A percentile compares a stretch with the other conserved stretches of the same genome.
These are phyloP conservation scores for Artemisia argyi DNA, from an alignment of 129 eudicot genomes.

Conservation along the genomic window DNA sequence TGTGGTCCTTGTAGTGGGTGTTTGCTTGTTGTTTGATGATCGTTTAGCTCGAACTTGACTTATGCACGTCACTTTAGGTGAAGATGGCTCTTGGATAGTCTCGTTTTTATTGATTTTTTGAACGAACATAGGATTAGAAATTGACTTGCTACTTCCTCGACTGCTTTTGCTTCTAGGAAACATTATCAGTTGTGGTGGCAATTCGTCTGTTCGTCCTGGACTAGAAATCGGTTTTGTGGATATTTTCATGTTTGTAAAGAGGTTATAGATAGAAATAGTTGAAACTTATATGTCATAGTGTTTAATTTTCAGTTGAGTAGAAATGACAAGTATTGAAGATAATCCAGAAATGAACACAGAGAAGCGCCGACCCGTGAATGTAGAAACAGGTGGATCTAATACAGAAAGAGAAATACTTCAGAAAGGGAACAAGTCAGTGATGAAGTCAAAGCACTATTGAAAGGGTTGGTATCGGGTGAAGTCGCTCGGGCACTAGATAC, in stretches of 20 bases:
- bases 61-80: slow-evolving; percentile 93
- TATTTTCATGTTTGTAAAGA: slow-evolving; percentile 35
- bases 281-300: no score
- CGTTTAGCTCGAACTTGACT: slow-evolving; percentile 73
- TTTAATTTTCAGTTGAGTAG: no score
- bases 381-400: no score
- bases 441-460: no score
- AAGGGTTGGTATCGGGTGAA: no score
- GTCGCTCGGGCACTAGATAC: no score
- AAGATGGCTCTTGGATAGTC: slow-evolving; percentile 62
- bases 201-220: slow-evolving; percentile 59
- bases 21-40: slow-evolving; percentile 27
- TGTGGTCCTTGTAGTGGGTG: background rate
- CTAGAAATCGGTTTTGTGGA: slow-evolving; percentile 55
- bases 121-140: slow-evolving; percentile 44
- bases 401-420: no score
- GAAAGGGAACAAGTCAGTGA: no score
- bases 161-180: slow-evolving; percentile 61
- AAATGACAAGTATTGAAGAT: no score
- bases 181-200: slow-evolving; percentile 65
- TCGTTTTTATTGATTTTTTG: slow-evolving; percentile 31
- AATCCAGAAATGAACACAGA: no score
- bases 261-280: no score
- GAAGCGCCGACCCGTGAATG: no score
- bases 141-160: slow-evolving; percentile 45